Percentiles rank a stretch among this genome's conserved stretches.
Conservation (phyloP, 768 basidiomycete species). For the Rhodosporidiobolus odoratus region DNA sequence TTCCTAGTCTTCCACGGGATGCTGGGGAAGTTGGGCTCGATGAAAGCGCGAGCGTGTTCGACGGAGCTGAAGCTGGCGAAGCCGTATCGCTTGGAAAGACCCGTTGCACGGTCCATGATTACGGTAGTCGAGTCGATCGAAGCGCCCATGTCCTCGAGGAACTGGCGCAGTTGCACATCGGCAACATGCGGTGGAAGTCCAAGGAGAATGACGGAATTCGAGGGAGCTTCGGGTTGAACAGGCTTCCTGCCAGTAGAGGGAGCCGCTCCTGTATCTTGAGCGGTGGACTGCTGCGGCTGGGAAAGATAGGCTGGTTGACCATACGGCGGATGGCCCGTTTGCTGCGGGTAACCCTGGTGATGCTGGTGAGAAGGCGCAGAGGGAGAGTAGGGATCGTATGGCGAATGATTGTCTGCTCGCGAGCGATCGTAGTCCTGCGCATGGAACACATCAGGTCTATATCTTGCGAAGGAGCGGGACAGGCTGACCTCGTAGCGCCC, state of each 20-base stretch:
- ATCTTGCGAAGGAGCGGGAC: rapidly evolving
- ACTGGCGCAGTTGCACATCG: conserved; percentile 43
- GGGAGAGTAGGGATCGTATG: not conserved
- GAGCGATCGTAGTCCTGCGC: conserved; percentile 7
- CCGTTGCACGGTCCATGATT: conserved; percentile 92
- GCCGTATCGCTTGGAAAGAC: conserved; percentile 90
- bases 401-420: not conserved
- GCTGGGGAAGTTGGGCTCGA: conserved; percentile 84
- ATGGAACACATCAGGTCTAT: not conserved
- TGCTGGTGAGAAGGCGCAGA: conserved; percentile 10
- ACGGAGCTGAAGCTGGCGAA: conserved; percentile 87
- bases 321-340: not conserved
- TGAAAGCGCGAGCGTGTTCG: conserved; percentile 82
- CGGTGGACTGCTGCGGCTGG: not conserved
- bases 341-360: not conserved
- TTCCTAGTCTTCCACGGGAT: conserved; percentile 86
- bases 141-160: conserved; percentile 44
- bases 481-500: conserved; percentile 15
- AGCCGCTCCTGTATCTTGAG: not conserved
- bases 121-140: conserved; percentile 59
- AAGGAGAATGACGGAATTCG: conserved; percentile 41
- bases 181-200: conserved; percentile 35
- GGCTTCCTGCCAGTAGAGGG: conserved; percentile 15
- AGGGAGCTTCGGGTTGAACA: conserved; percentile 32
- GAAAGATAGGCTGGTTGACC: not conserved